Percentiles rank a stretch among this genome's conserved stretches.
Evolutionary conservation across 2,329 filamentous ascomycete genomes (phyloP).

Genomic region (Trichoderma sp.): DNA sequence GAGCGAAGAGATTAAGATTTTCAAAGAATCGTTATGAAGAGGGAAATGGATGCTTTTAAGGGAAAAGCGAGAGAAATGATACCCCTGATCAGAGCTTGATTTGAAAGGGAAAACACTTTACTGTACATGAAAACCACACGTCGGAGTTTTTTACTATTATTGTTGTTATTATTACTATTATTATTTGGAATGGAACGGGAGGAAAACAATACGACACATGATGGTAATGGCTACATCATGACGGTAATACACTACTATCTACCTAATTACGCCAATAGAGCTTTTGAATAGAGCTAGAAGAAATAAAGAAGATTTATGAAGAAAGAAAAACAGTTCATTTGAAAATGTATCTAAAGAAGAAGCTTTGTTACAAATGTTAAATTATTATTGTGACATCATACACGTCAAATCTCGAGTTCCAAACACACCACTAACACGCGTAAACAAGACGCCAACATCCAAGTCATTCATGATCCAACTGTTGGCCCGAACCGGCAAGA

Average conservation of each 20-base stretch:
- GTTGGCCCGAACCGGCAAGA: slow-evolving; percentile 18
- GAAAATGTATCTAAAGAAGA: background rate
- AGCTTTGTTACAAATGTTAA: background rate
- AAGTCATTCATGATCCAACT: background rate
- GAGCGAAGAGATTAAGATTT: slow-evolving; percentile 63
- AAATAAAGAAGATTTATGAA: background rate
- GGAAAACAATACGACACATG: slow-evolving; percentile 9
- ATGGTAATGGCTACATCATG: slow-evolving; percentile 27
- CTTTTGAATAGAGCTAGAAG: slow-evolving; percentile 25
- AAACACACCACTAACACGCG: background rate
- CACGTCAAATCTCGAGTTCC: background rate
- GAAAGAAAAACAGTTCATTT: background rate
- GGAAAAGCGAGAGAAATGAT: slow-evolving; percentile 35
- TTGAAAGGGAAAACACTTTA: background rate
- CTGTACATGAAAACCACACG: slow-evolving; percentile 24
- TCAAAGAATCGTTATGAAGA: background rate
- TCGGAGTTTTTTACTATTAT: slow-evolving; percentile 23
- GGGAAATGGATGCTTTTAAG: background rate
- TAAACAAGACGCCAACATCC: background rate
- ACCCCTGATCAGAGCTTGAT: slow-evolving; percentile 58
- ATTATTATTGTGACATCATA: background rate
- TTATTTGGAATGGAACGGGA: slow-evolving; percentile 18
- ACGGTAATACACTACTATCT: slow-evolving; percentile 25
- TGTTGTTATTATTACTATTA: background rate
- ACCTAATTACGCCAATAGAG: slow-evolving; percentile 22